Evolutionary conservation across 306 rosid species (phyloP).

Genomic region (Hylodesmum podocarpum): DNA sequence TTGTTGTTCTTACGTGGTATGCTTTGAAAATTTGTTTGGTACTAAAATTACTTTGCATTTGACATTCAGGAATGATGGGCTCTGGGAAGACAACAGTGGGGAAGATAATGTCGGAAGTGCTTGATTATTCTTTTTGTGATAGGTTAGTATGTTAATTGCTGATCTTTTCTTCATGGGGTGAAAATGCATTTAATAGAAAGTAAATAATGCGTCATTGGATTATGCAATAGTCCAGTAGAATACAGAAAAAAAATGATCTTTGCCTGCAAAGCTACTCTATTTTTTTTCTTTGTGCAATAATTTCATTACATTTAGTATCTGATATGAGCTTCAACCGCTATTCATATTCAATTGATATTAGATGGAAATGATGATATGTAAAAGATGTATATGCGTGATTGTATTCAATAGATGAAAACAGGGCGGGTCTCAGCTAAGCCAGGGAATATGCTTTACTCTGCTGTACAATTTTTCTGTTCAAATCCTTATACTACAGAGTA

Average conservation of each 20-base stretch:
- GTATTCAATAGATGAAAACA: conserved; percentile 19
- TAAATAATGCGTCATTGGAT: neutral
- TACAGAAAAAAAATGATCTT: conserved; percentile 13
- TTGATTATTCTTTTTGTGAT: conserved; percentile 78
- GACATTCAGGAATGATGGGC: conserved; percentile 97
- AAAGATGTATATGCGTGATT: neutral
- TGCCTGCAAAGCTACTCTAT: neutral
- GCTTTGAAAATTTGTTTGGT: conserved; percentile 3
- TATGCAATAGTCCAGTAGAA: neutral
- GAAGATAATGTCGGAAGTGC: conserved; percentile 75
- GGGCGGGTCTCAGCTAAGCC: neutral
- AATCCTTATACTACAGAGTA: conserved; percentile 1
- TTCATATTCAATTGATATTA: conserved; percentile 6
- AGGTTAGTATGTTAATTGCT: conserved; percentile 54
- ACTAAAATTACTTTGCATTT: conserved; percentile 29
- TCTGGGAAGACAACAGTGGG: conserved; percentile 99
- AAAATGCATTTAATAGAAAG: neutral
- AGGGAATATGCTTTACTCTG: conserved; percentile 18
- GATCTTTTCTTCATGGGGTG: neutral
- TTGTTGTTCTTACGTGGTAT: conserved; percentile 31
- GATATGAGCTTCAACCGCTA: conserved; percentile 14
- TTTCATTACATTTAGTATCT: conserved; percentile 2
- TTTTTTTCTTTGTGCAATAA: neutral
- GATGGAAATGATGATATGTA: neutral
- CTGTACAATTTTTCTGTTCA: conserved; percentile 19